Percentiles rank a stretch among this genome's conserved stretches.
Conservation (phyloP, 768 basidiomycete species). For the Phanerochaete carnosa region DNA sequence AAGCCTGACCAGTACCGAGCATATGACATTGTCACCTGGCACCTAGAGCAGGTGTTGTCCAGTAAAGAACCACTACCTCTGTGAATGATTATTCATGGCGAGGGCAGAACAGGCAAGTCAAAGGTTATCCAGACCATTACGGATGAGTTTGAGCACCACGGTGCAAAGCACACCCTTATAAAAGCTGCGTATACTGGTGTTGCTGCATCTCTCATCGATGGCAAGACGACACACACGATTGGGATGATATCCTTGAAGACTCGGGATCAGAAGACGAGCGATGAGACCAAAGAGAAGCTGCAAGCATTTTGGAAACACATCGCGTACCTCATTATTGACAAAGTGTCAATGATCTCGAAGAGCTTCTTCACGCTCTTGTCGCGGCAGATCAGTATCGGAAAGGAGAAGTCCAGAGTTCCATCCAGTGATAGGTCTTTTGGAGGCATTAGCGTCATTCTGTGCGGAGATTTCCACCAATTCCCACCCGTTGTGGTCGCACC, state of each 20-base stretch:
- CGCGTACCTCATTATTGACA: conserved; percentile 36
- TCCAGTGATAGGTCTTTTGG: conserved; percentile 26
- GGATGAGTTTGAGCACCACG: conserved; percentile 25
- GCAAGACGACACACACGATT: conserved; percentile 33
- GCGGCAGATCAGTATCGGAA: conserved; percentile 13
- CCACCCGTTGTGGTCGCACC: conserved; percentile 31
- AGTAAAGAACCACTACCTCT: conserved; percentile 26
- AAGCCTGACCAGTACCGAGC: conserved; percentile 32
- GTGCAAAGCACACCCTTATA: conserved; percentile 15
- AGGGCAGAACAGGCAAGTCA: conserved; percentile 45
- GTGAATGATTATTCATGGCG: conserved; percentile 36
- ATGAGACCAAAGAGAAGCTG: conserved; percentile 6
- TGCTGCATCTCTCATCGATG: conserved; percentile 37
- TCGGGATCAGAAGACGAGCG: background rate
- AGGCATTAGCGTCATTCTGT: conserved; percentile 37
- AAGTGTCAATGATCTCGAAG: conserved; percentile 37
- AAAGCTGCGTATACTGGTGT: conserved; percentile 40
- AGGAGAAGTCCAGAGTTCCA: background rate
- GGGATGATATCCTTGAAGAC: conserved; percentile 13
- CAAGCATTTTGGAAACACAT: conserved; percentile 16
- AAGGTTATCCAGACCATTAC: conserved; percentile 36
- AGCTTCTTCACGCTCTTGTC: conserved; percentile 20
- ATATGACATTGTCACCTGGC: conserved; percentile 33
- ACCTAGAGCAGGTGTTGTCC: conserved; percentile 20
- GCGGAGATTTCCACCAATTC: conserved; percentile 45